Base-by-base conservation (phyloP, 2,329 filamentous ascomycete species). In the Sporothrix euskadiensis region DNA sequence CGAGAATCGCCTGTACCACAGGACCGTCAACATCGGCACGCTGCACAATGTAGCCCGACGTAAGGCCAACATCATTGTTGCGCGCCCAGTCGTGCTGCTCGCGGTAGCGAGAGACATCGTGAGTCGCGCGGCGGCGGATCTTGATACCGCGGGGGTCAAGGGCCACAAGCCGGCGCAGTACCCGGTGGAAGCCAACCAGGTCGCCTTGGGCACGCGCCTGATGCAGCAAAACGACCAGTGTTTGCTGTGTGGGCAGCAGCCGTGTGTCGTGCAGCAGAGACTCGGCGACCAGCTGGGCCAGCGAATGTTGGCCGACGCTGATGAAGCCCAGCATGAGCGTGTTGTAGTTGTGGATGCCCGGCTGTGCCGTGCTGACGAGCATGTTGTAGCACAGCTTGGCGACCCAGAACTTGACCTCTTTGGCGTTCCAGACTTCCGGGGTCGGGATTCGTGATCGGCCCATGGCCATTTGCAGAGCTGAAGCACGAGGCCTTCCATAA, bases 261-360 rank as follows among this genome's bases (percentile, higher is more conserved):
- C 80, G 80, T 52, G 82, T 85, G 10, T 81, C 76, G 56, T 83
- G 76, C 57, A 88, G 80, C 71, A 88, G 86, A 0, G 84, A 85
- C 69, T 87, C 80, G 26, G 88, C 82, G 44, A 91, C 83, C n/a
- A 83, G 77, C 52, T 88, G 83, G 4, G 87, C 85, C 22, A 91
- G 81, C 52, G 82, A 81, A 72, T 85, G 83, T 71, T 85, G 82
- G 39, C 84, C 82, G 5, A 85, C 79, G 44, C 84, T 83, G 71
- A 87, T 85, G 69, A 95, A 89, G n/a, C 88, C 87, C n/a, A 87
- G 80, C 2, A 95, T 86, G 35, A 96, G 84, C 14, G 86, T 85
- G 78, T 94, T 94, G 82, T 90, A 93, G 3, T 90, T 93, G 76
- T 89, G 85, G 49, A 92, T 86, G 75, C 88, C 88, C 0, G 92